A percentile compares a stretch with the other conserved stretches of the same genome.
Evolutionary conservation across 805 yeast species (phyloP).

Genomic region (Wickerhamomyces mucosus): DNA sequence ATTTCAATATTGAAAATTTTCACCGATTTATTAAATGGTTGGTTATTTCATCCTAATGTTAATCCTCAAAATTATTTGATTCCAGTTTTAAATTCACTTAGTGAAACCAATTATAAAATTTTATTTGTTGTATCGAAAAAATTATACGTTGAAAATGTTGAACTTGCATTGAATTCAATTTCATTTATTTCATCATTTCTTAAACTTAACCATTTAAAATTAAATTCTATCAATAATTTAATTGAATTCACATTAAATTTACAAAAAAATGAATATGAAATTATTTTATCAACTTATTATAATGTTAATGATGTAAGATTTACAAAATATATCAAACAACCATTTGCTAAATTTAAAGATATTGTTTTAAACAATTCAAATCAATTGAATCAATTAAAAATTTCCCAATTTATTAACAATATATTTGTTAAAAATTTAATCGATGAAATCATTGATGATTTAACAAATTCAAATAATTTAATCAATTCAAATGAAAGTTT

Average conservation of each 20-base stretch:
- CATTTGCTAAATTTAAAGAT: conserved; percentile 5
- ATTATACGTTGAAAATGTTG: conserved; percentile 15
- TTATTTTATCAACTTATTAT: conserved; percentile 27
- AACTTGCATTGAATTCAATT: conserved; percentile 11
- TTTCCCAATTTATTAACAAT: conserved; percentile 10
- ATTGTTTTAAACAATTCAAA: conserved; percentile 8
- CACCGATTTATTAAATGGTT: conserved; percentile 13
- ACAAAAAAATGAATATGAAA: conserved; percentile 35
- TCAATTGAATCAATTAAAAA: conserved; percentile 7
- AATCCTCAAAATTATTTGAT: conserved; percentile 8
- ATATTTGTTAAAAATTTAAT: conserved; percentile 6
- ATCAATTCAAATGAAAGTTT: conserved; percentile 17
- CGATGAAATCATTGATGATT: conserved; percentile 5
- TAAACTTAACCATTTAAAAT: conserved; percentile 10
- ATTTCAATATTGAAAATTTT: conserved; percentile 34
- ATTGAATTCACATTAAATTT: conserved; percentile 37
- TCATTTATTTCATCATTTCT: conserved; percentile 15
- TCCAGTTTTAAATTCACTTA: conserved; percentile 11
- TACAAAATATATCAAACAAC: conserved; percentile 4
- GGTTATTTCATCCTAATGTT: conserved; percentile 10
- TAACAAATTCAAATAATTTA: conserved; percentile 8
- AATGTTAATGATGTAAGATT: conserved; percentile 26
- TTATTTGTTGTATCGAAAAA: conserved; percentile 12
- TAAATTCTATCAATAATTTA: conserved; percentile 19
- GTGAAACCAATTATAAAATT: conserved; percentile 7